Evolutionary conservation across 495 filamentous ascomycete species (phyloP).

Genomic region (Neurospora terricola): DNA sequence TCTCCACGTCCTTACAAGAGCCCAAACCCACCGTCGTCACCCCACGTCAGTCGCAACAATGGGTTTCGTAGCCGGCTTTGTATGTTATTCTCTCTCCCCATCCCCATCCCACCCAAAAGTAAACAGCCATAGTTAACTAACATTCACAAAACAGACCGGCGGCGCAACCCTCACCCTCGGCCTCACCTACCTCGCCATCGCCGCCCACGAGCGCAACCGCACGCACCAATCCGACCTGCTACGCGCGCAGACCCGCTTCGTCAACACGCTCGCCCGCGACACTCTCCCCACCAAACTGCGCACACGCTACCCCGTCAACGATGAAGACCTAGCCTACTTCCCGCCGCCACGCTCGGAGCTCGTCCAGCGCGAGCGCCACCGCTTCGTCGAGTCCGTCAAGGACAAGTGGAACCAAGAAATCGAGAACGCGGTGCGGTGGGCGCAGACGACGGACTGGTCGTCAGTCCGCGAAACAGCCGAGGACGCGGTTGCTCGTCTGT

Average conservation of each 20-base stretch:
- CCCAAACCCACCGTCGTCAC: neutral
- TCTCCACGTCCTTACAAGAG: neutral
- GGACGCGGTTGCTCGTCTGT: conserved; percentile 23
- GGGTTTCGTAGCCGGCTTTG: conserved; percentile 58
- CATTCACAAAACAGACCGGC: conserved; percentile 46
- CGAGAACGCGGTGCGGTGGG: conserved; percentile 55
- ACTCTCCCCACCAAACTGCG: conserved; percentile 30
- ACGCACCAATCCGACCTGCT: conserved; percentile 59
- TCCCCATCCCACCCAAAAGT: conserved; percentile 3
- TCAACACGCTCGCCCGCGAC: conserved; percentile 45
- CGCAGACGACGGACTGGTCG: conserved; percentile 54
- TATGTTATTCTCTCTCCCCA: conserved; percentile 37
- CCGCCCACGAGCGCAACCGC: conserved; percentile 63
- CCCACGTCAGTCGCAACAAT: conserved; percentile 9
- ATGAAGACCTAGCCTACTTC: conserved; percentile 4
- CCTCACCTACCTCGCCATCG: conserved; percentile 68
- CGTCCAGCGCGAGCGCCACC: conserved; percentile 32
- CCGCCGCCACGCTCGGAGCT: conserved; percentile 25
- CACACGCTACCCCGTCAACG: conserved; percentile 19
- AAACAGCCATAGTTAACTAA: conserved; percentile 4
- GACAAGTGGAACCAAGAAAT: conserved; percentile 74
- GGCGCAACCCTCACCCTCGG: conserved; percentile 80
- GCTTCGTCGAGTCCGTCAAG: conserved; percentile 57
- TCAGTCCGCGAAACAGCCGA: conserved; percentile 47
- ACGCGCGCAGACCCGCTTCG: conserved; percentile 54